phyloP scores from a whole-genome alignment of 2,329 filamentous ascomycete species.

The Simplicillium sp. region DNA sequence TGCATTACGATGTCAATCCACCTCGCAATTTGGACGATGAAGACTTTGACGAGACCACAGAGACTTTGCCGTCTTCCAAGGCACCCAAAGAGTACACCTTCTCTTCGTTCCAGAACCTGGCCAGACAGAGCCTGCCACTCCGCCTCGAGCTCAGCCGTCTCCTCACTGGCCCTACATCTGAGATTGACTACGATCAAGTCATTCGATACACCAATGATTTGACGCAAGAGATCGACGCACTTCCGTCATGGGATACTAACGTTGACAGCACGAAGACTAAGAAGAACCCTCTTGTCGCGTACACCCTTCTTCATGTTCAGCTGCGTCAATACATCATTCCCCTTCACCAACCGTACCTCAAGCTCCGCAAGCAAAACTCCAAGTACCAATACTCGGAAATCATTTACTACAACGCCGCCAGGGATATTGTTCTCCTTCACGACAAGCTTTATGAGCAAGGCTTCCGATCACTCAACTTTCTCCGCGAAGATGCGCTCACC shows the following conservation, averaged over 20 bases:
- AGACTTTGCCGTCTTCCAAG: constrained; percentile 39
- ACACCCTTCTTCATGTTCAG: constrained; percentile 51
- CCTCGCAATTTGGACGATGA: constrained; percentile 50
- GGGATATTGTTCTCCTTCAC: constrained; percentile 52
- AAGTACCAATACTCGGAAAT: constrained; percentile 55
- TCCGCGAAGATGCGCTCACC: constrained; percentile 50
- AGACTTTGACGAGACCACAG: constrained; percentile 44
- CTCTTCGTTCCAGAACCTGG: constrained; percentile 48
- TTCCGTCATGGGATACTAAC: constrained; percentile 44
- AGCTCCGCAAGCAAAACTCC: constrained; percentile 48
- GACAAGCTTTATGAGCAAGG: constrained; percentile 51
- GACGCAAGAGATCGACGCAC: constrained; percentile 49
- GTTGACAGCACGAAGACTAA: constrained; percentile 24
- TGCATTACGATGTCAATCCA: constrained; percentile 45
- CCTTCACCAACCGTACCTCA: constrained; percentile 50
- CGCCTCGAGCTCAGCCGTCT: constrained; percentile 48
- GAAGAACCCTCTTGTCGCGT: constrained; percentile 48
- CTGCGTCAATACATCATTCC: constrained; percentile 53
- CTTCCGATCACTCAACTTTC: constrained; percentile 48
- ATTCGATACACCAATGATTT: constrained; percentile 53
- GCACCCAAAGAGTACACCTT: constrained; percentile 45
- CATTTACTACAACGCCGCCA: constrained; percentile 52
- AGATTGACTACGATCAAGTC: constrained; percentile 52
- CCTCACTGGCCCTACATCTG: constrained; percentile 42
- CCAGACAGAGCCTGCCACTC: constrained; percentile 44